Evolutionary conservation across 768 basidiomycete genomes (phyloP).

Genomic region (Suillus brevipes): DNA sequence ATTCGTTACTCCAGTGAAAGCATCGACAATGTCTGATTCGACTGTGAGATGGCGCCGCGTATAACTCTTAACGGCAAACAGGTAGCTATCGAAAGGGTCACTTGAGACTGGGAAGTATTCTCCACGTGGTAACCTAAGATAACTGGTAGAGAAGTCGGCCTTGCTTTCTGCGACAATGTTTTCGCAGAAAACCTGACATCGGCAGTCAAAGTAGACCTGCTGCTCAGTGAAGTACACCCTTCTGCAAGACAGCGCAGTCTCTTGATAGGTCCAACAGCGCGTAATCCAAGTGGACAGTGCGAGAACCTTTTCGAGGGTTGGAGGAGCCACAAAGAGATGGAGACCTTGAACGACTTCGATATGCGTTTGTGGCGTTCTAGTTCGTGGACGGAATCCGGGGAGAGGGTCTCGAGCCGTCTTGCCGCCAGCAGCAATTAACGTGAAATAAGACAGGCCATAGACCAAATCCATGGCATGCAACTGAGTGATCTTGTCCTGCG

Average conservation of each 20-base stretch:
- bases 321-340: constrained; percentile 19
- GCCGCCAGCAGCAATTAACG: constrained; percentile 22
- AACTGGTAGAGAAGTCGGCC: not conserved
- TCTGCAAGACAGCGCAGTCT: constrained; percentile 19
- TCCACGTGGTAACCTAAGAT: not conserved
- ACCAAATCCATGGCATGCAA: constrained; percentile 21
- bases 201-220: constrained; percentile 24
- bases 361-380: constrained; percentile 16
- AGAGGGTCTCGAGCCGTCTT: constrained; percentile 12
- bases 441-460: constrained; percentile 19
- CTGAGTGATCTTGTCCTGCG: constrained; percentile 19
- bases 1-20: not conserved
- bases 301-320: constrained; percentile 8
- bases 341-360: constrained; percentile 23
- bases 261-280: constrained; percentile 28
- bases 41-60: not conserved
- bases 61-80: not conserved
- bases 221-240: constrained; percentile 25
- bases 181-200: constrained; percentile 22
- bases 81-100: not conserved
- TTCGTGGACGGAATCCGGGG: constrained; percentile 14
- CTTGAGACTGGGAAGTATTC: not conserved
- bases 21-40: constrained; percentile 1
- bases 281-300: constrained; percentile 17
- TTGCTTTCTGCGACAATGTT: constrained; percentile 20